Evolutionary conservation across 306 rosid species (phyloP), one percentile per base, ranked within the genome.

Genomic region (Vicia sativa): DNA sequence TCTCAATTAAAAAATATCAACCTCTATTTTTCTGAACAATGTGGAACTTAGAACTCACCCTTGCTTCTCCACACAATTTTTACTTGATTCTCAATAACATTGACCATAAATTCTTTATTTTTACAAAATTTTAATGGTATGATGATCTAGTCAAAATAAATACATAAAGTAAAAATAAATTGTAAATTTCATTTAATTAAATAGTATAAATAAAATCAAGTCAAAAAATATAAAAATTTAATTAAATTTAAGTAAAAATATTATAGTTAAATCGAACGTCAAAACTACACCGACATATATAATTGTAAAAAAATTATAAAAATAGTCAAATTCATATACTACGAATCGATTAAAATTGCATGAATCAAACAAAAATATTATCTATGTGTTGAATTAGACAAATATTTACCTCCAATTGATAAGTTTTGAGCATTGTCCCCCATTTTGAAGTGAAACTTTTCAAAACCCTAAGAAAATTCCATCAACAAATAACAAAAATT

Each of bases 401-500:
- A 15, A n/a, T 15, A 9, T 15, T 59, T 35, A 59, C 65, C 44
- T 34, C 44, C 12, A 4, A 9, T 15, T 1, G 16, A 2, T 3
- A 11, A 6, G 34, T 0, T 0, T 9, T 59, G 44, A 4, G 4
- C 3, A 0, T 5, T 35, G n/a, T 34, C 65, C 11, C 13, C 44
- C 65, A 59, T 59, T 59, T 38, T n/a, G 18, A 28, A 26, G 21
- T 13, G 21, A 56, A 56, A 11, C 8, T 56, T 15, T 61, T 61
- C 11, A 19, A 61, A 19, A 3, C 11, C 67, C 67, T 61, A 38
- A 38, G 19, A 6, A 18, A 37, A 5, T 37, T 38, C 3, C 31
- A 38, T 15, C 3, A 5, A 61, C 16, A 29, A 37, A 25, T 25
- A 9, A 19, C 31, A 61, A 37, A 34, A 61, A 59, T 35, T 2